These are phyloP conservation scores for Stenogyne calaminthoides DNA, from an alignment of 305 asterid genomes.

Conservation along the genomic window DNA sequence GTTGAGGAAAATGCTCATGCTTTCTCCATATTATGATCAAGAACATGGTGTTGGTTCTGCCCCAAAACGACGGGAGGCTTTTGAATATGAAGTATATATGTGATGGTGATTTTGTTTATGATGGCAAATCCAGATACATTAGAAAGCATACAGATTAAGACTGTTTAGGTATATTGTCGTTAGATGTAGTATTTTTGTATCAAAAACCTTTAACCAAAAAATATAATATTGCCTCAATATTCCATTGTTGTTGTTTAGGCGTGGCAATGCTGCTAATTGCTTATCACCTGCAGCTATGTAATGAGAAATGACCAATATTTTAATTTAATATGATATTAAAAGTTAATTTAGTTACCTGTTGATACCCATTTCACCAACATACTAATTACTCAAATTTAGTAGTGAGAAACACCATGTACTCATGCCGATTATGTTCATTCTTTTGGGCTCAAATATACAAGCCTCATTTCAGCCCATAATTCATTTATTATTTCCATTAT, in stretches of 20 bases:
- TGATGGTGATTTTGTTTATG: background rate
- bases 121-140: constrained; percentile 24
- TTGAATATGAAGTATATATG: constrained; percentile 45
- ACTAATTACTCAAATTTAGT: no score
- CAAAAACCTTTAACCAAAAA: constrained; percentile 17
- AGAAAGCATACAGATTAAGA: constrained; percentile 18
- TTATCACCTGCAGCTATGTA: no score
- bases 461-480: constrained; percentile 8
- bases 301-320: no score
- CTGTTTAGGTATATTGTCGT: constrained; percentile 10
- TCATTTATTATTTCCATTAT: background rate
- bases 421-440: background rate
- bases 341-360: no score
- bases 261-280: no score
- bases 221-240: background rate
- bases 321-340: no score
- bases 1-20: constrained; percentile 57
- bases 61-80: constrained; percentile 41
- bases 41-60: constrained; percentile 61
- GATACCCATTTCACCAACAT: no score
- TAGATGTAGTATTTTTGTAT: constrained; percentile 20
- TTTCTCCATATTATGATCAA: constrained; percentile 57
- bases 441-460: background rate
- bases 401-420: background rate
- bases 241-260: background rate